Evolutionary conservation across 2,329 filamentous ascomycete species (phyloP).

Genomic region (Colletotrichum falcatum): DNA sequence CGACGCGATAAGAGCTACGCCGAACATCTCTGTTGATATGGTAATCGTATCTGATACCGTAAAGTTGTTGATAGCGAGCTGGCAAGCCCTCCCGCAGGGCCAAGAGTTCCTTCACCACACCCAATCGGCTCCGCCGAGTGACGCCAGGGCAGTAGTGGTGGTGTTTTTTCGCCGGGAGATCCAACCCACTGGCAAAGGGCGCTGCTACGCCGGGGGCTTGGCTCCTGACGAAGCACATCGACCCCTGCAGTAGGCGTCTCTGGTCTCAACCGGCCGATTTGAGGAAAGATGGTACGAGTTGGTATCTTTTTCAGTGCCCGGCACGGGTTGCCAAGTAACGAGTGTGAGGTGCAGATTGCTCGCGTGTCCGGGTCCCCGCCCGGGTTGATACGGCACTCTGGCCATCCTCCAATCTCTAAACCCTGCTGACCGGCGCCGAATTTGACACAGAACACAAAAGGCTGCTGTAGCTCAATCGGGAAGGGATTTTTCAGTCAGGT

Average conservation of each 20-base stretch:
- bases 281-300: neutral
- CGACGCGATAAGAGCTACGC: neutral
- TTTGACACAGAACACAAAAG: neutral
- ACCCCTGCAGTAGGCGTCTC: neutral
- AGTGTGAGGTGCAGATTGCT: neutral
- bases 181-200: no score
- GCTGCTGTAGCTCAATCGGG: neutral
- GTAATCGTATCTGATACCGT: neutral
- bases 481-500: no score
- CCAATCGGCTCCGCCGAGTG: neutral
- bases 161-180: no score
- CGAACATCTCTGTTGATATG: neutral
- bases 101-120: neutral
- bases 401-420: neutral
- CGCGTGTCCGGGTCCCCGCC: neutral
- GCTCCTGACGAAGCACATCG: neutral
- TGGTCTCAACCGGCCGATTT: neutral
- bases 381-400: neutral
- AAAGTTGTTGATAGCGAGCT: neutral
- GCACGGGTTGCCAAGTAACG: neutral
- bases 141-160: neutral
- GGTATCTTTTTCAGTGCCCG: accelerated
- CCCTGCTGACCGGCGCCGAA: neutral
- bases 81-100: neutral
- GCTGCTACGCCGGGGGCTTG: no score